Conservation (phyloP, 2,329 filamentous ascomycete species). For the Fusarium metavorans region DNA sequence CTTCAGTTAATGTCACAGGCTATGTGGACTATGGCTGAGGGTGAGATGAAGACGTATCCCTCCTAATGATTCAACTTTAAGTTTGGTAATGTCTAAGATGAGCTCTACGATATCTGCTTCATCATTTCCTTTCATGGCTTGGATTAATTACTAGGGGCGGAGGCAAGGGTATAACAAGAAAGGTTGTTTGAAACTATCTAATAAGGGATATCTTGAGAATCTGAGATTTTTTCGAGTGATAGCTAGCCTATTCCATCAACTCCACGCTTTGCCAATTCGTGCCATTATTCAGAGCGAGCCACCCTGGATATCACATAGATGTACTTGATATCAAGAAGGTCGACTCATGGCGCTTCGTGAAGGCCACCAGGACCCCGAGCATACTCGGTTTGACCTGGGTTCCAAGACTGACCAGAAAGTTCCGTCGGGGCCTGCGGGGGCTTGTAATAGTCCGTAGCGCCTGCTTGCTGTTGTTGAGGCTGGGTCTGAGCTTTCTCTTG, state of each 20-base stretch:
- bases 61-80: background rate
- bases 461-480: background rate
- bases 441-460: constrained; percentile 21
- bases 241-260: background rate
- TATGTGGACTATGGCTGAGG: no score
- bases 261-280: background rate
- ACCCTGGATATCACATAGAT: background rate
- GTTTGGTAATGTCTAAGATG: background rate
- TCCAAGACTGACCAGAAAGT: constrained; percentile 25
- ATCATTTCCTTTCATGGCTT: background rate
- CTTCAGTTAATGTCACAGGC: no score
- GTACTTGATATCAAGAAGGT: background rate
- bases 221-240: background rate
- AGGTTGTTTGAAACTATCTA: background rate
- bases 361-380: constrained; percentile 21
- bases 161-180: background rate
- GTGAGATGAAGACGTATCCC: background rate
- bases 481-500: constrained; percentile 14
- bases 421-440: constrained; percentile 16
- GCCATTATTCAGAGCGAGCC: background rate
- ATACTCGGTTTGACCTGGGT: constrained; percentile 12
- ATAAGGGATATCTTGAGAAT: background rate
- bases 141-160: no score
- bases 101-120: background rate
- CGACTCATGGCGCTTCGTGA: constrained; percentile 27